Base-by-base conservation (phyloP, 768 basidiomycete genomes). In the Myochromella boudieri region DNA sequence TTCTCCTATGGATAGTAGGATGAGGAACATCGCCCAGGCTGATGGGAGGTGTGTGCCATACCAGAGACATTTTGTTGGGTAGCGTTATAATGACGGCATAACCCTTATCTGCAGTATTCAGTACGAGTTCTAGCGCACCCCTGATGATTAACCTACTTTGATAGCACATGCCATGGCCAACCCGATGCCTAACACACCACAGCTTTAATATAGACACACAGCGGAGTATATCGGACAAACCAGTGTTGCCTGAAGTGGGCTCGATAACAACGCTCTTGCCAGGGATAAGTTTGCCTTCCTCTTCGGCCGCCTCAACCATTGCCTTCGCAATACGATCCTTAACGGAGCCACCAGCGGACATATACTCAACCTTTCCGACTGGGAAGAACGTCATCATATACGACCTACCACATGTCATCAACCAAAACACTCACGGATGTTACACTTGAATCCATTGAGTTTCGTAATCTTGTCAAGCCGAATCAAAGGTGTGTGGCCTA, bases 251-350 rank as follows among this genome's bases (percentile, higher is more conserved):
- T 9, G 90, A 91, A 7, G 91, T 97, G 0, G 97, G 92, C 64
- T 99, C 97, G 49, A 99, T 95, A 46, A 98, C 83, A 42, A 95
- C 82, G 55, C 89, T 92, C 67, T 91, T 75, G 0, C 94, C 94
- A 1, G 90, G 89, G 27, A 91, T 76, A 31, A 99, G 80, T 40
- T 73, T 82, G 26, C 94, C 95, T 26, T 91, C 85, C 44, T 75
- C 74, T 73, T 99, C 97, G 5, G 95, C 97, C n/a, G 85, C 80
- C 54, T 93, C 86, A 1, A 98, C 82, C 95, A 99, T 99, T 9
- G 91, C 84, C 65, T 92, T 95, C 21, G 94, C 95, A 43, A 98
- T 95, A 48, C 95, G 76, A 63, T 98, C 95, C 70, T 99, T 99
- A 49, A 97, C 87, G 2, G 89, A 93, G 2, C 95, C 95, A 8